These are phyloP conservation scores for Aquilaria yunnanensis DNA, from an alignment of 345 rosid species.

Conservation along the genomic window DNA sequence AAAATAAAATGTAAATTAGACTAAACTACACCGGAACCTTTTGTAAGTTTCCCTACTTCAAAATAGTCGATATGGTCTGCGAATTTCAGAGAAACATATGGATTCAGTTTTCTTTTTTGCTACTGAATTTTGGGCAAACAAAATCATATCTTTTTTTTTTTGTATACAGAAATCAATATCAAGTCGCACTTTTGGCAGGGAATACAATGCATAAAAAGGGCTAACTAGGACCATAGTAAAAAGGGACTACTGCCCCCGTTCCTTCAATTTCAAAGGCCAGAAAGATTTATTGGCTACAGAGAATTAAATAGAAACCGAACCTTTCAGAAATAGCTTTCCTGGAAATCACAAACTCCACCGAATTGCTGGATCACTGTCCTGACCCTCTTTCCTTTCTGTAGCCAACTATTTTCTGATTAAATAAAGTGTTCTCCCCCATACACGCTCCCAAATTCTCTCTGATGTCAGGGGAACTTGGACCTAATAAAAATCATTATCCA, in stretches of 20 bases:
- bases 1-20: too few species aligned
- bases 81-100: too few species aligned
- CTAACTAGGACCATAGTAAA: too few species aligned
- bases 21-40: too few species aligned
- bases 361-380: slow-evolving; percentile 28
- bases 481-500: slow-evolving; percentile 44
- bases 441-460: slow-evolving; percentile 17
- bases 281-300: slow-evolving; percentile 18
- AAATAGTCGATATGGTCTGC: too few species aligned
- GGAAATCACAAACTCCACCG: slow-evolving; percentile 24
- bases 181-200: too few species aligned
- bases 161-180: too few species aligned
- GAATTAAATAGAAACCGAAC: slow-evolving; percentile 10
- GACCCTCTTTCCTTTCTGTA: slow-evolving; percentile 17
- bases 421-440: slow-evolving; percentile 52
- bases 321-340: slow-evolving; percentile 11
- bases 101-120: too few species aligned
- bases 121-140: too few species aligned
- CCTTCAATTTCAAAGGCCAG: slow-evolving; percentile 23
- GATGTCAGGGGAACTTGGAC: slow-evolving; percentile 44
- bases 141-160: too few species aligned
- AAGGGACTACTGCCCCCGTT: neutral
- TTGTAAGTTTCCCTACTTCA: too few species aligned
- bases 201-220: too few species aligned
- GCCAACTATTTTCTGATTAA: slow-evolving; percentile 28